Base-by-base conservation (phyloP, 2,329 filamentous ascomycete genomes). In the Cercospora sp. region DNA sequence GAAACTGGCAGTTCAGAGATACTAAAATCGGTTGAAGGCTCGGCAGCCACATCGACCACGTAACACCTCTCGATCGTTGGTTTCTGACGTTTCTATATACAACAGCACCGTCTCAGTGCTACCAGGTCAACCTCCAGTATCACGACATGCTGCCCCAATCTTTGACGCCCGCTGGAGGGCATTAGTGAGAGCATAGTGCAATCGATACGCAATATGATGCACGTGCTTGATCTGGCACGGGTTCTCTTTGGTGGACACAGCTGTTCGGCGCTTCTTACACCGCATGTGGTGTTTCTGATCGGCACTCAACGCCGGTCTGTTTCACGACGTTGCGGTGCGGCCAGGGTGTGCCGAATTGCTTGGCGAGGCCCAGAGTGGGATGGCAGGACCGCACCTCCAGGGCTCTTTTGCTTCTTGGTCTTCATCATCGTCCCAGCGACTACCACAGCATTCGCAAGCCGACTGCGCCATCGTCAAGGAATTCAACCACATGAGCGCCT, bases 401-500 rank as follows among this genome's bases (percentile, higher is more conserved):
- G 49, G 24, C 49, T 3, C 49, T 55, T 28, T 13, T 24, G 49
- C 26, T 55, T 28, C 49, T 55, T 55, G 49, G 49, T 28, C 24
- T 55, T 16, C 49, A 55, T 55, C 49, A 55, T 55, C 49, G 49
- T 8, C 49, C 49, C 49, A 55, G 45, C 61, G 24, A 32, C 40
- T 53, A 18, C 61, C 40, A 45, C 28, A 30, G 43, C 45, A 5
- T 51, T 26, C 18, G 16, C 37, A 24, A 24, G 26, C 34, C 40
- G 40, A 18, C 60, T 43, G 61, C 45, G 26, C 45, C 21, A 13
- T 37, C 37, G 37, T 43, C 61, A 63, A 63, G 61, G 45, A 55
- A 34, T 63, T 24, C 61, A 63, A 63, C 61, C 61, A 63, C 61
- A 62, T 62, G 60, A 49, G 60, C 43, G 60, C 28, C 34, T 49